Evolutionary conservation across 768 basidiomycete species (phyloP).

Genomic region (Calocera cornea): DNA sequence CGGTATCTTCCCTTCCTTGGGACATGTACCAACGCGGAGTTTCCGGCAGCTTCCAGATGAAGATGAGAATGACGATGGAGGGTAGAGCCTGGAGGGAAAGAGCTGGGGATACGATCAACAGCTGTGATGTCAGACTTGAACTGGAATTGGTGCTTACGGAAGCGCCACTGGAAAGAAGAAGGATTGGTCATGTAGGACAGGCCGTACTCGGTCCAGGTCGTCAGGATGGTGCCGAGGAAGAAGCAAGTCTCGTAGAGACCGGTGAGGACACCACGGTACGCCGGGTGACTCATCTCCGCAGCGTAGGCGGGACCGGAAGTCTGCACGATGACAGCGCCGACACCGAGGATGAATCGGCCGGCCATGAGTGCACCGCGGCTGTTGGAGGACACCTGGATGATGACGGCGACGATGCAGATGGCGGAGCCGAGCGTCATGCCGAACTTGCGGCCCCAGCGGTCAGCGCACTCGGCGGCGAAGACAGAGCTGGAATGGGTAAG

Average conservation of each 20-base stretch:
- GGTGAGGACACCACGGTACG: slow-evolving; percentile 14
- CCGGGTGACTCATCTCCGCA: slow-evolving; percentile 15
- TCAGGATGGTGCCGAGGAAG: slow-evolving; percentile 12
- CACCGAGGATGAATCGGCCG: slow-evolving; percentile 17
- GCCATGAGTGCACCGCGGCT: slow-evolving; percentile 13
- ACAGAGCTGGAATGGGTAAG: slow-evolving; percentile 19
- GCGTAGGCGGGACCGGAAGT: slow-evolving; percentile 8
- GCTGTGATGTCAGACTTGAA: background rate
- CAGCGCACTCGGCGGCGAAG: slow-evolving; percentile 17
- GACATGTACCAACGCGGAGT: slow-evolving; percentile 25
- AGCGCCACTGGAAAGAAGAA: slow-evolving; percentile 10
- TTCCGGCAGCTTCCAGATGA: slow-evolving; percentile 27
- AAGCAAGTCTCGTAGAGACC: slow-evolving; percentile 14
- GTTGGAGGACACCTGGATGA: slow-evolving; percentile 11
- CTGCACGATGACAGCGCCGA: slow-evolving; percentile 15
- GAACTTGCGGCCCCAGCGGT: slow-evolving; percentile 18
- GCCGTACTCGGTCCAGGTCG: slow-evolving; percentile 16
- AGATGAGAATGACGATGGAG: slow-evolving; percentile 15
- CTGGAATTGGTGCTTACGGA: background rate
- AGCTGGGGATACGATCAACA: background rate
- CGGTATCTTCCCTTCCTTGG: slow-evolving; percentile 24
- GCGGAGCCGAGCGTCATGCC: slow-evolving; percentile 21
- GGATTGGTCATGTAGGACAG: slow-evolving; percentile 11
- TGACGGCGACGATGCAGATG: slow-evolving; percentile 13
- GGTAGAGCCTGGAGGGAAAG: background rate